Base-by-base conservation (phyloP, 31 red algal species). In the Asparagopsis taxiformis region DNA sequence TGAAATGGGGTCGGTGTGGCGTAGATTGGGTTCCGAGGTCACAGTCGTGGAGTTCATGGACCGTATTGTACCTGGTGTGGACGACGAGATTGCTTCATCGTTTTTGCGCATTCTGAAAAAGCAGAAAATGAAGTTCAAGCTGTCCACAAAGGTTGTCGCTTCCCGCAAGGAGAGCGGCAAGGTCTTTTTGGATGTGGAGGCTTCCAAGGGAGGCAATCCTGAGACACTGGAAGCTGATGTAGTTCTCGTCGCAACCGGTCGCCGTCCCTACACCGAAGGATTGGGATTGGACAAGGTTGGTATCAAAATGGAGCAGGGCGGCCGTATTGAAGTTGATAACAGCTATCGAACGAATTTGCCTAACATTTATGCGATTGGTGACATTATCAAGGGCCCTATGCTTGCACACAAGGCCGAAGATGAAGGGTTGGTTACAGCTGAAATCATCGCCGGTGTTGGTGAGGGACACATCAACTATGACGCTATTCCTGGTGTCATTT, bases 1-100 rank as follows among this genome's bases (percentile, higher is more conserved):
- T 25, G 97, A 99, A 60, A 84, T 99, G 83, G 97, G 92, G 55
- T 99, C 97, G 16, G 92, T 95, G 28, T 99, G 88, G 88, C 59
- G 92, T 31, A 59, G 92, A 44, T 74, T 95, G 23, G 97, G 97
- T 29, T 13, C 88, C 50, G 65, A 99, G 33, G 92, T 99, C 24
- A 92, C 88, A 30, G 92, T 99, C 16, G 75, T 99, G 22, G 97
- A 99, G 55, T 95, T 90, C 56, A 41, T 92, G n/a, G 88, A 99
- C 62, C 76, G 79, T 1, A 99, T 99, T 51, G 57, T 92, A 41
- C 89, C 97, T 17, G 85, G 79, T 34, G 62, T 92, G 25, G 97
- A 95, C 41, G 58, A 77, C n/a, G 97, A 99, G 62, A 71, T 90
- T 37, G 88, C 80, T 16, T 49, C 77, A 31, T 70, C 53, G 17